These are phyloP conservation scores for Thalassiosira oceanica DNA, from an alignment of 352 stramenopile genomes.

Conservation along the genomic window DNA sequence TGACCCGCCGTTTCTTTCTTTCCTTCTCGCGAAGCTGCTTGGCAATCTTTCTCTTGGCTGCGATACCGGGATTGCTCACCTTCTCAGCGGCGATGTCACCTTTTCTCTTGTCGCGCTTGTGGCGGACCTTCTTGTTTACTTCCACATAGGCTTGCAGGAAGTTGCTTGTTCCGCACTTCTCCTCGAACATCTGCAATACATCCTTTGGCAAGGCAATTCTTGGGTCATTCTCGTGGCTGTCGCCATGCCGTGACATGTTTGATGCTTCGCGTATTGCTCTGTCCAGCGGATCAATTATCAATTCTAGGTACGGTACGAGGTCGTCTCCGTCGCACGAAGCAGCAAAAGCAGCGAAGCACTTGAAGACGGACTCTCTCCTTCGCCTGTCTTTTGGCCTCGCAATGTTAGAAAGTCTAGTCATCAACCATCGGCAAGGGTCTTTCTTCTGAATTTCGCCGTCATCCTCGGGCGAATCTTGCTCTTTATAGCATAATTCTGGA, in stretches of 20 bases:
- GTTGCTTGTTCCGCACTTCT: conserved; percentile 58
- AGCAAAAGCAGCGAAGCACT: conserved; percentile 79
- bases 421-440: conserved; percentile 70
- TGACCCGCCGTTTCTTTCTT: conserved; percentile 67
- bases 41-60: conserved; percentile 69
- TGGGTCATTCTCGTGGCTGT: conserved; percentile 24
- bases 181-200: conserved; percentile 78
- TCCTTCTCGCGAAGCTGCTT: conserved; percentile 75
- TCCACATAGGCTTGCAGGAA: conserved; percentile 72
- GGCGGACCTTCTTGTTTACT: conserved; percentile 67
- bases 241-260: conserved; percentile 45
- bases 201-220: conserved; percentile 61
- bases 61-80: conserved; percentile 63
- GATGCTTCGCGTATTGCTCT: conserved; percentile 68
- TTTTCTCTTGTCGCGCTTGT: conserved; percentile 77
- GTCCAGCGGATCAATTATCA: conserved; percentile 80
- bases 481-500: conserved; percentile 63
- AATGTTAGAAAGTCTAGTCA: conserved; percentile 77
- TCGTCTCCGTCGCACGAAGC: conserved; percentile 43
- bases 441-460: conserved; percentile 20
- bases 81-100: conserved; percentile 63
- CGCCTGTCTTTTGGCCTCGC: conserved; percentile 69
- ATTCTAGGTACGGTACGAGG: conserved; percentile 64
- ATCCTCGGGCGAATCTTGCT: conserved; percentile 8
- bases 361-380: conserved; percentile 77